A percentile compares a stretch with the other conserved stretches of the same genome.
phyloP scores from a whole-genome alignment of 2,329 filamentous ascomycete species.

The Beauveria bassiana region DNA sequence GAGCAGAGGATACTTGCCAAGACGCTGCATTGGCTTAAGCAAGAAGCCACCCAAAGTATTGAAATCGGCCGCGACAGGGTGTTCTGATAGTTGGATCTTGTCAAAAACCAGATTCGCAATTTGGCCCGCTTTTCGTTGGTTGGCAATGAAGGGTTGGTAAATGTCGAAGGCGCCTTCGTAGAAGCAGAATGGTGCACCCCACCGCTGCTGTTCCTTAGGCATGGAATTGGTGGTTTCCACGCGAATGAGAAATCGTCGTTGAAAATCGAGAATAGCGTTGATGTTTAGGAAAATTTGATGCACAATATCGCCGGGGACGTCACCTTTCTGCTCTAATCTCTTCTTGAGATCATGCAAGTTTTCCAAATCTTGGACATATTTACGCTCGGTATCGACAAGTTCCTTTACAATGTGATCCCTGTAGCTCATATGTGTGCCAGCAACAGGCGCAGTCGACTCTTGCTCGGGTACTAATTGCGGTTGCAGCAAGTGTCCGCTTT shows the following conservation, averaged over 20 bases:
- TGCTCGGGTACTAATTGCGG: constrained; percentile 50
- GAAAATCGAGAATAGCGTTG: constrained; percentile 90
- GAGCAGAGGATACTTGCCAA: constrained; percentile 90
- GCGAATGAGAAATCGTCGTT: constrained; percentile 87
- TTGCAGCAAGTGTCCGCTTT: constrained; percentile 64
- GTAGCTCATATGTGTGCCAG: constrained; percentile 62
- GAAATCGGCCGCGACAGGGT: constrained; percentile 75
- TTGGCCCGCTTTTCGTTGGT: constrained; percentile 83
- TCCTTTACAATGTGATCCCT: constrained; percentile 87
- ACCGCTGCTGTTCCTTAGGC: constrained; percentile 69
- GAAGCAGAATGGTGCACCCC: constrained; percentile 83
- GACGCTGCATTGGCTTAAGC: constrained; percentile 89
- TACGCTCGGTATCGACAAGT: constrained; percentile 88
- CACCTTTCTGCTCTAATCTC: constrained; percentile 76
- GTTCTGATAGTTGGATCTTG: constrained; percentile 70
- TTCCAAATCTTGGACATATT: constrained; percentile 95
- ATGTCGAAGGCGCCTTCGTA: constrained; percentile 85
- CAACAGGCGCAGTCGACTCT: constrained; percentile 33
- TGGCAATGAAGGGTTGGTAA: constrained; percentile 95
- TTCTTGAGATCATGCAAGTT: constrained; percentile 90
- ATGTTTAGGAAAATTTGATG: constrained; percentile 96
- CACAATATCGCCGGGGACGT: constrained; percentile 80
- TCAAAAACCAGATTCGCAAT: constrained; percentile 81
- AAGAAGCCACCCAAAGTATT: constrained; percentile 87
- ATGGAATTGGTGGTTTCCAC: constrained; percentile 92